Base-by-base conservation (phyloP, 495 filamentous ascomycete genomes). In the Xylaria intraflava region DNA sequence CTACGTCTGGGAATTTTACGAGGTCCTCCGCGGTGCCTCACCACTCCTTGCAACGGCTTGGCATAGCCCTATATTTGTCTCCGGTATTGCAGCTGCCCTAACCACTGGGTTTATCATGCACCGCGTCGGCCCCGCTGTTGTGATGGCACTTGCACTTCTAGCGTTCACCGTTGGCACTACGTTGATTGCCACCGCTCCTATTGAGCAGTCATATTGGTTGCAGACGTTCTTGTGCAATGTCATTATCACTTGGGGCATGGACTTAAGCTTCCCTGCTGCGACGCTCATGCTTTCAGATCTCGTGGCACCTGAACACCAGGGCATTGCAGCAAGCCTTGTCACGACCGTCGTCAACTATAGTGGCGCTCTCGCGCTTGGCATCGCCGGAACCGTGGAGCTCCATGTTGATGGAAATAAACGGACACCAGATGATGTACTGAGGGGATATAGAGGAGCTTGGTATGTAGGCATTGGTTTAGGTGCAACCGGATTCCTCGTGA, bases 1-100 rank as follows among this genome's bases (percentile, higher is more conserved):
- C 64, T 86, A 86, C 58, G 66, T 73, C 29, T 83, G 71, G 56
- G 70, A 77, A 36, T 82, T 83, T 56, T 62, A 84, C 55, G 73
- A 79, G 48, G 69, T 72, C 9, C 61, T 83, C 35, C 71, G 75
- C n/a, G 73, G 70, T 8, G 58, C 72, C 17, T 63, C 70, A 17
- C 75, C 77, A 1, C 65, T 85, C 14, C 53, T 79, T 6, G 67
- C 75, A 3, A 69, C 72, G 3, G 81, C 79, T 2, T 70, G 79
- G 60, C 72, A 78, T 50, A 61, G 68, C 19, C 75, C 76, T 1
- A 72, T 72, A 1, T 67, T 73, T 2, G 59, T 78, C 16, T 75
- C 72, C 4, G 83, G 81, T 6, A 60, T 78, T 16, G 55, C 73
- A 5, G 82, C 80, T 11, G 74, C 78, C n/a, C 56, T 81, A 9